Base-by-base conservation (phyloP, 2,329 filamentous ascomycete species). In the Neurospora sp. region DNA sequence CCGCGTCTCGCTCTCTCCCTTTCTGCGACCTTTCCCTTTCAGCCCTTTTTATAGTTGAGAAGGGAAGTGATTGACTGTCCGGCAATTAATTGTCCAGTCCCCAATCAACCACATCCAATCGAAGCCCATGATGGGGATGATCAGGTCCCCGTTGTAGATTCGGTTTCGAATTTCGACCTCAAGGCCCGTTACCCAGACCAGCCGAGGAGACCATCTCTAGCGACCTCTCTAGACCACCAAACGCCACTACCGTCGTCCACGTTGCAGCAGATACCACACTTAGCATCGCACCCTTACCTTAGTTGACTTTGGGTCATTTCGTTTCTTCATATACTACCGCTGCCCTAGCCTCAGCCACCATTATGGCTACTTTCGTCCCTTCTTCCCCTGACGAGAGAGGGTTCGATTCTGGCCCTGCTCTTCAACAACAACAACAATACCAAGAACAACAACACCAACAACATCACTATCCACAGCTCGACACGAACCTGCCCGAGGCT, bases 351-450 rank as follows among this genome's bases (percentile, higher is more conserved):
- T 68, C 52, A 58, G 40, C 68, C 69, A 66, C 68, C 67, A 71
- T 71, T 52, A 76, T 75, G 72, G 73, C 71, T 71, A 68, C 72
- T 71, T 71, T 68, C 67, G 71, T 71, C 43, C 68, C 67, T 70
- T 69, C 43, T 67, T 62, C 67, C 69, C 38, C 67, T 67, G 36
- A 66, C 28, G 52, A 62, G 67, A 42, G 23, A 68, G 38, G 33
- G 67, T 68, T 42, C 23, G 42, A 68, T 43, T 43, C 58, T 69
- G 39, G 46, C 68, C 58, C 66, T 66, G 52, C 52, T 62, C 52
- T 62, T 4, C 23, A 58, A 13, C 19, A 52, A 33, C 52, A 15
- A 58, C 52, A 15, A 58, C 7, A 58, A 11, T 13, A 19, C 11
- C 3, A 52, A 52, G 19, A 23, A 46, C n/a, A 46, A 43, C n/a